Percentiles rank a stretch among this genome's conserved stretches.
Evolutionary conservation across 2,329 filamentous ascomycete species (phyloP).

Genomic region (Colletotrichum australisinense): DNA sequence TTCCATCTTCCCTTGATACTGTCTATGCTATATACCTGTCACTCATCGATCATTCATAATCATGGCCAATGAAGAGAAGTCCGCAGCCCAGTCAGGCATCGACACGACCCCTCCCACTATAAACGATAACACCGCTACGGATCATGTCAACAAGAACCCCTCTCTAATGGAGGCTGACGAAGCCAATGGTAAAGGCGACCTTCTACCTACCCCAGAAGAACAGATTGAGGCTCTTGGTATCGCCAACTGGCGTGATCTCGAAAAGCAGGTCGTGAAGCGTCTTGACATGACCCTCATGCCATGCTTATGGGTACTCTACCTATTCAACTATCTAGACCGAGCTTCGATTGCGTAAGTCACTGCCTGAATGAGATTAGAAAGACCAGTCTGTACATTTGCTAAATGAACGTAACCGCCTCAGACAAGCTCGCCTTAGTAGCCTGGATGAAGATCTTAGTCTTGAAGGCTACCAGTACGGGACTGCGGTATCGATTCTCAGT

Average conservation of each 20-base stretch:
- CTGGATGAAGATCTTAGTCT: slow-evolving; percentile 42
- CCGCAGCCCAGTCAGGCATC: neutral
- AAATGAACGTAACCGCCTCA: neutral
- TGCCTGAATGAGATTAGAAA: accelerated
- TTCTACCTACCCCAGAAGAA: slow-evolving; percentile 33
- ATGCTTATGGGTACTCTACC: slow-evolving; percentile 38
- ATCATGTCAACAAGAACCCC: slow-evolving; percentile 15
- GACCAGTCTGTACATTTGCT: neutral
- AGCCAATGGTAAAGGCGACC: neutral
- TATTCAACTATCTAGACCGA: slow-evolving; percentile 38
- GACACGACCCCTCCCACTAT: neutral
- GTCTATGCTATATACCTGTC: too few species aligned
- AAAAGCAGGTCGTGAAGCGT: slow-evolving; percentile 37
- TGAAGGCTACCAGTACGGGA: slow-evolving; percentile 39
- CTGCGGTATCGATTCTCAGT: slow-evolving; percentile 41
- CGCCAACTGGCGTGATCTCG: slow-evolving; percentile 37
- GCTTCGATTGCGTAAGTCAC: slow-evolving; percentile 36
- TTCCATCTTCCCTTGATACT: too few species aligned
- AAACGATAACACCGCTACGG: neutral
- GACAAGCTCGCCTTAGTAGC: slow-evolving; percentile 39
- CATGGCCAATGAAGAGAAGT: slow-evolving; percentile 28
- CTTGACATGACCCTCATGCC: slow-evolving; percentile 39
- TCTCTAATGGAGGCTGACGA: slow-evolving; percentile 23
- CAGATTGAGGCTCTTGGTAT: slow-evolving; percentile 39
- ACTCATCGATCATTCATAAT: neutral